These are phyloP conservation scores for Gnomoniopsis sp. DNA, from an alignment of 2,329 filamentous ascomycete genomes.

Conservation along the genomic window DNA sequence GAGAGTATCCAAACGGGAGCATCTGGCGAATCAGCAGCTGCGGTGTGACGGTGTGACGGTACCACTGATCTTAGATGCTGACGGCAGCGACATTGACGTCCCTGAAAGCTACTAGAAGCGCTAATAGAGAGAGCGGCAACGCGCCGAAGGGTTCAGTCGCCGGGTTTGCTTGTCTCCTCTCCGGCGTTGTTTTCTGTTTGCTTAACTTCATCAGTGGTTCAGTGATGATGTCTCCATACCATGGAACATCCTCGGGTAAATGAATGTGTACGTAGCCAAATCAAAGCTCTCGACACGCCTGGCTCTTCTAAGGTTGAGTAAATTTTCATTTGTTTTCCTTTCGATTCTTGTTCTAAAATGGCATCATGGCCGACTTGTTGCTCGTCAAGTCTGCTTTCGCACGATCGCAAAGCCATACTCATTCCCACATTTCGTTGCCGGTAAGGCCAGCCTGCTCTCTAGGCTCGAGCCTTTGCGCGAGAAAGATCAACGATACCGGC, in stretches of 20 bases:
- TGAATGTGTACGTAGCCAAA: background rate
- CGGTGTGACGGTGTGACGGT: slow-evolving; percentile 11
- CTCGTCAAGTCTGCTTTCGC: background rate
- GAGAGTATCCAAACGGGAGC: slow-evolving; percentile 4
- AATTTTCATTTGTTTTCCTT: background rate
- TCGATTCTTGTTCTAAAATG: background rate
- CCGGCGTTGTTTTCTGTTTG: background rate
- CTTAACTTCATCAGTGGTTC: background rate
- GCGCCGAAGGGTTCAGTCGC: background rate
- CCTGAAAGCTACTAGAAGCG: background rate
- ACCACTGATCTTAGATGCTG: background rate
- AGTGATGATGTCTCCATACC: background rate
- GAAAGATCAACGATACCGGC: no score
- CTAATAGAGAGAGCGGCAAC: background rate
- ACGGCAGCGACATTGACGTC: background rate
- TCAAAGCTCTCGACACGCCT: background rate
- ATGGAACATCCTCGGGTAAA: background rate
- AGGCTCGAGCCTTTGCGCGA: no score
- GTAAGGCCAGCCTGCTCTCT: no score
- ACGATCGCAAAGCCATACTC: background rate
- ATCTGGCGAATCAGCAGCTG: slow-evolving; percentile 10
- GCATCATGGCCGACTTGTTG: background rate
- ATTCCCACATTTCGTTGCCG: no score
- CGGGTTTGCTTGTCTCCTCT: background rate
- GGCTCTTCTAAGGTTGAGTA: background rate